phyloP scores from a whole-genome alignment of 2,329 filamentous ascomycete species.

The Ophiognomonia clavigignenti-juglandacearum region DNA sequence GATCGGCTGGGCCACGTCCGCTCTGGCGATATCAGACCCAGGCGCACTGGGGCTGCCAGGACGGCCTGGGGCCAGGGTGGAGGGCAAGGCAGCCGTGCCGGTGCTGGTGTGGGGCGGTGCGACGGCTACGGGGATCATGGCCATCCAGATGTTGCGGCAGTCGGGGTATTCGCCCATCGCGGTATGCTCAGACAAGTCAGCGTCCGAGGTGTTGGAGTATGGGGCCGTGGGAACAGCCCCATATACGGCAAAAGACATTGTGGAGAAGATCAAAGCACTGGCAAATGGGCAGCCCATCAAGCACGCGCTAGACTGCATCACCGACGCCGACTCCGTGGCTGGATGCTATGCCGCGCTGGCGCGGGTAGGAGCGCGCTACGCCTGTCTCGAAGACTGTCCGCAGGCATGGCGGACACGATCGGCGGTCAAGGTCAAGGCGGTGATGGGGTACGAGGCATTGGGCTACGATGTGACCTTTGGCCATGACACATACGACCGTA shows the following conservation, averaged over 20 bases:
- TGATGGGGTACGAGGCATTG: constrained; percentile 18
- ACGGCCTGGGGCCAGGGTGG: neutral
- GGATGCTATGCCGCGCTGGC: constrained; percentile 22
- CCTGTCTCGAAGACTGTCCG: constrained; percentile 23
- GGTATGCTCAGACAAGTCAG: constrained; percentile 17
- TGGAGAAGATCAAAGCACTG: constrained; percentile 12
- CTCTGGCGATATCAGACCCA: constrained; percentile 6
- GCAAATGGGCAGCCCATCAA: constrained; percentile 17
- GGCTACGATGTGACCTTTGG: constrained; percentile 1
- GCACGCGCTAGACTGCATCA: constrained; percentile 26
- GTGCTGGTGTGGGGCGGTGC: constrained; percentile 15
- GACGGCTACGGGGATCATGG: constrained; percentile 14
- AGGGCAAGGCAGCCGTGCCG: neutral
- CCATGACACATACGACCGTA: neutral
- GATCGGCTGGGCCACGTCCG: constrained; percentile 3
- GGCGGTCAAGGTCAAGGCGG: constrained; percentile 18
- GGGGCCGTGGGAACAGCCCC: constrained; percentile 18
- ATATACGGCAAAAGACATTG: constrained; percentile 19
- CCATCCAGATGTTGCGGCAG: constrained; percentile 12
- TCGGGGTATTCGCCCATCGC: constrained; percentile 18
- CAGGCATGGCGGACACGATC: constrained; percentile 20
- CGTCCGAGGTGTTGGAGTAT: constrained; percentile 15
- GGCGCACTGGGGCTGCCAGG: constrained; percentile 1
- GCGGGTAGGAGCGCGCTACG: constrained; percentile 25
- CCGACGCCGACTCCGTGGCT: constrained; percentile 20